Evolutionary conservation across 306 rosid species (phyloP).

Genomic region (Ammopiptanthus mongolicus): DNA sequence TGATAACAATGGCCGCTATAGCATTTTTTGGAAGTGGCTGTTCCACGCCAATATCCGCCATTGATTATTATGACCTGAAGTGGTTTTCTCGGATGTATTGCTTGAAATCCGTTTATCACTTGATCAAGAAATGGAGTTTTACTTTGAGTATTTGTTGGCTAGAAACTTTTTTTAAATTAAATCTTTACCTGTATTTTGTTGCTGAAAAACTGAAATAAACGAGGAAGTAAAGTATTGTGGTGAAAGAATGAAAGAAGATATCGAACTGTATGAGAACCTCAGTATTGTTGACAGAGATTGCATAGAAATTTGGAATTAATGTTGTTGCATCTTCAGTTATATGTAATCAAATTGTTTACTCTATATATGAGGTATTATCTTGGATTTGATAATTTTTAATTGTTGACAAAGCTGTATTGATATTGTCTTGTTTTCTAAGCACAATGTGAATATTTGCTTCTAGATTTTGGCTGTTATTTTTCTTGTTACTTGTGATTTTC

Average conservation of each 20-base stretch:
- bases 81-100: slow-evolving; percentile 3
- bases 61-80: not conserved
- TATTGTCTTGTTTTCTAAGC: slow-evolving; percentile 8
- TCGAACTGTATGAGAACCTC: not conserved
- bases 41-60: too few relatives aligned
- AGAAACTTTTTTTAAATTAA: not conserved
- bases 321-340: slow-evolving; percentile 16
- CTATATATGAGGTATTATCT: not conserved
- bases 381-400: not conserved
- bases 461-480: not conserved
- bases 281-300: not conserved
- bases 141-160: not conserved
- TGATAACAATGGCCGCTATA: too few relatives aligned
- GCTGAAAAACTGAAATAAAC: slow-evolving; percentile 14
- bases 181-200: not conserved
- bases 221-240: slow-evolving; percentile 1
- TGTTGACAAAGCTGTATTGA: not conserved
- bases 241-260: slow-evolving; percentile 3
- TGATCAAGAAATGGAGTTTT: not conserved
- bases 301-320: slow-evolving; percentile 6
- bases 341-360: not conserved
- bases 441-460: not conserved
- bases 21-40: too few relatives aligned
- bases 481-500: not conserved
- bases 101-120: not conserved